Evolutionary conservation across 108 stramenopile genomes (phyloP).

Genomic region (Phaeodactylum tricornutum): DNA sequence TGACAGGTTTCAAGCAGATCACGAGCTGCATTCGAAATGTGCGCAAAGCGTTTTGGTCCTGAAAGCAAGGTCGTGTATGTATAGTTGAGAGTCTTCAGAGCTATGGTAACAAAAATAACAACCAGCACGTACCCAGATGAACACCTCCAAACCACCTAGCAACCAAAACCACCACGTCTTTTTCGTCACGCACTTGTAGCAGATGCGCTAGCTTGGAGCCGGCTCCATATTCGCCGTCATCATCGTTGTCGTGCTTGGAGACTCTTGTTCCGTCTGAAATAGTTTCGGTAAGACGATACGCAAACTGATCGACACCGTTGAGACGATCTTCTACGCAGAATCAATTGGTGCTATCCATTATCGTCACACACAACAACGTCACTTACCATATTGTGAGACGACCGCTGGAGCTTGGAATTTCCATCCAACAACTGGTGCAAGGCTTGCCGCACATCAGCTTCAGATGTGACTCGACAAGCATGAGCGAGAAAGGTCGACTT

Average conservation of each 20-base stretch:
- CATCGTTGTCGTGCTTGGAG: conserved; percentile 68
- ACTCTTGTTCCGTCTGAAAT: neutral
- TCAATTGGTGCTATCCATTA: too few species aligned
- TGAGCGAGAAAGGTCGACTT: conserved; percentile 30
- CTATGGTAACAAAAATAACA: too few species aligned
- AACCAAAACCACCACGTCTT: conserved; percentile 84
- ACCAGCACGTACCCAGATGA: too few species aligned
- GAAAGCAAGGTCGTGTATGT: too few species aligned
- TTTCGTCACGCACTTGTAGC: conserved; percentile 56
- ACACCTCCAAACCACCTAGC: conserved; percentile 85
- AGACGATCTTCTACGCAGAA: too few species aligned
- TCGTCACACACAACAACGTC: neutral
- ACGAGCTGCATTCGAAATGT: conserved; percentile 66
- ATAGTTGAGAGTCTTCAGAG: too few species aligned
- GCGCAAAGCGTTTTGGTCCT: conserved; percentile 81
- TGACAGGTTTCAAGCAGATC: conserved; percentile 27
- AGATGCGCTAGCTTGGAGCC: conserved; percentile 69
- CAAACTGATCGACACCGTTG: too few species aligned
- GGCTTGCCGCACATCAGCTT: conserved; percentile 13
- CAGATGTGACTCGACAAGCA: conserved; percentile 16
- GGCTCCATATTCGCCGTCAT: conserved; percentile 87
- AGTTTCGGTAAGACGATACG: conserved; percentile 1
- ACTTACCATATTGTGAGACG: conserved; percentile 23
- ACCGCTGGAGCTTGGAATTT: conserved; percentile 19
- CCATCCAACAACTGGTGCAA: conserved; percentile 15